Base-by-base conservation (phyloP, 2,329 filamentous ascomycete species). In the Colletotrichum sp. region DNA sequence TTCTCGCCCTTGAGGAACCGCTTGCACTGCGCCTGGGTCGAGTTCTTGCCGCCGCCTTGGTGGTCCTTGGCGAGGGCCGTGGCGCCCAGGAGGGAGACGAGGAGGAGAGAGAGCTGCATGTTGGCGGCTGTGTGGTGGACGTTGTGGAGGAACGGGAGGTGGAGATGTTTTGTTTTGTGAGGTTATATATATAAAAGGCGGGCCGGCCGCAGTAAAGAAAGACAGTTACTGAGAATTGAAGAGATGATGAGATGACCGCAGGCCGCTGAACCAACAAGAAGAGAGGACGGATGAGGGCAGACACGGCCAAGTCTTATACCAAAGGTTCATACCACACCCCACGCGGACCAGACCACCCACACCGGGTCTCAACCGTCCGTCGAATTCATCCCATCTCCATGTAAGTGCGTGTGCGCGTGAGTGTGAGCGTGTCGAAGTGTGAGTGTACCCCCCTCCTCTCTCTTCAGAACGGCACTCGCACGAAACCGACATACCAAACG, bases 11-110 rank as follows among this genome's bases (percentile, higher is more conserved):
- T 78, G 60, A 78, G 67, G 65, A 86, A 80, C 64, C 82, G 74
- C 64, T 79, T 79, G 80, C 85, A 86, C 73, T 83, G 80, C 28
- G 79, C 78, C 78, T 81, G 80, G 67, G 80, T 81, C 69, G 80
- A 82, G 77, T 78, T 82, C 9, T 24, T 43, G 60, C 36, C 48
- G 59, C 67, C 77, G 64, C 79, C 79, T 36, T 80, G 79, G 67
- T 79, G 67, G 68, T 79, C 81, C 76, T 82, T 80, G 74, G 84
- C 84, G n/a, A 81, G 18, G 21, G 60, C 74, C 59, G 74, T 66
- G 21, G 61, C 15, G 48, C 64, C 69, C 48, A 76, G 60, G 9
- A 76, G 61, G 48, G 71, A 52, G 16, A 74, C 12, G 60, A 76
- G 60, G 60, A 76, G 36, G 66, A 70, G 60, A 24, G 74, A 76